Percentiles rank a stretch among this genome's conserved stretches.
These are phyloP conservation scores for Huntiella bhutanensis DNA, from an alignment of 2,329 filamentous ascomycete species.

Conservation along the genomic window DNA sequence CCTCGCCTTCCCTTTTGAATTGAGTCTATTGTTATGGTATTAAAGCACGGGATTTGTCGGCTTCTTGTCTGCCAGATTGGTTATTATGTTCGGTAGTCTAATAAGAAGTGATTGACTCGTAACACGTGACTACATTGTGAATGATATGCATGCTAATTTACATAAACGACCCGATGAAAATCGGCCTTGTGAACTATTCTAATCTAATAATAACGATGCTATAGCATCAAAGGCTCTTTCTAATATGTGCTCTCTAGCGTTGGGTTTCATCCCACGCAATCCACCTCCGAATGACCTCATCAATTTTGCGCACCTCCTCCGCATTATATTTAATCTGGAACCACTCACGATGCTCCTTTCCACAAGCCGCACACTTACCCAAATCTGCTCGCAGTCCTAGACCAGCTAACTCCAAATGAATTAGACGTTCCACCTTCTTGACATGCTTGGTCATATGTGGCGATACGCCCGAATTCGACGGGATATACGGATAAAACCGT, in stretches of 20 bases:
- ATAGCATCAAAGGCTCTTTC: too few relatives aligned
- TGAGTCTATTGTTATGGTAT: too few relatives aligned
- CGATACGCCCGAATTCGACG: slow-evolving; percentile 19
- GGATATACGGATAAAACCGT: slow-evolving; percentile 74
- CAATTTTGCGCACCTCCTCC: slow-evolving; percentile 46
- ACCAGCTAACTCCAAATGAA: slow-evolving; percentile 72
- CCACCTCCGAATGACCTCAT: slow-evolving; percentile 64
- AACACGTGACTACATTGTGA: too few relatives aligned
- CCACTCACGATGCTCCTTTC: slow-evolving; percentile 80
- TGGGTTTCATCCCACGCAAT: slow-evolving; percentile 54
- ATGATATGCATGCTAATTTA: too few relatives aligned
- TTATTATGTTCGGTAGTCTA: too few relatives aligned
- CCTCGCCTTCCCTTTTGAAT: too few relatives aligned
- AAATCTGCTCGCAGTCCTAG: slow-evolving; percentile 34
- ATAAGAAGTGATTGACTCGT: too few relatives aligned
- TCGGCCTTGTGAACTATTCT: too few relatives aligned
- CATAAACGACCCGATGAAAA: too few relatives aligned
- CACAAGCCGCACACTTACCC: slow-evolving; percentile 54
- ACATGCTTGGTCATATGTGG: slow-evolving; percentile 64
- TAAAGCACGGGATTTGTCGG: too few relatives aligned
- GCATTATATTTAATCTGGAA: slow-evolving; percentile 69
- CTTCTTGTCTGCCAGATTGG: too few relatives aligned
- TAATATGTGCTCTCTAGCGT: not conserved
- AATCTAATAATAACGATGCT: too few relatives aligned
- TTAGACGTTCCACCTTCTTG: slow-evolving; percentile 71